A percentile compares a stretch with the other conserved stretches of the same genome.
These are phyloP conservation scores for Aphanomyces stellatus DNA, from an alignment of 352 stramenopile genomes.

Conservation along the genomic window DNA sequence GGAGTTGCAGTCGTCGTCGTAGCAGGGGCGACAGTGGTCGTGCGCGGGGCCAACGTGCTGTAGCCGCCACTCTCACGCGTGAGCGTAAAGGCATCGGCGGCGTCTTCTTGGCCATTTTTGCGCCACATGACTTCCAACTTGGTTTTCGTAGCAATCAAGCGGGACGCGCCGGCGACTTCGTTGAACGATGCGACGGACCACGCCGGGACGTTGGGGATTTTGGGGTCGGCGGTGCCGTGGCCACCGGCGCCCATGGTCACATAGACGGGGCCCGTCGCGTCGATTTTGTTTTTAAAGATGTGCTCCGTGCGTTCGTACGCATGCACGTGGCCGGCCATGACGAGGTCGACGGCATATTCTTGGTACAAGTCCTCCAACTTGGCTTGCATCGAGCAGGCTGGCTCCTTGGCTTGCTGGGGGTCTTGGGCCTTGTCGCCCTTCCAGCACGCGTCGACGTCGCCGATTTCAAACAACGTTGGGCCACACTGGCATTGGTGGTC, in stretches of 20 bases:
- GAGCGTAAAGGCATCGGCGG: no score
- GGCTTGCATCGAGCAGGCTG: conserved; percentile 27
- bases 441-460: conserved; percentile 33
- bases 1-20: no score
- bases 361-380: conserved; percentile 26
- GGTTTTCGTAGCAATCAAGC: no score
- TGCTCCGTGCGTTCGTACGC: conserved; percentile 15
- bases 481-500: conserved; percentile 52
- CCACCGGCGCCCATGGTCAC: background rate
- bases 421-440: conserved; percentile 28
- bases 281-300: conserved; percentile 12
- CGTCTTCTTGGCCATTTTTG: no score
- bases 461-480: conserved; percentile 33
- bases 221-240: no score
- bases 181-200: no score
- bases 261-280: conserved; percentile 19
- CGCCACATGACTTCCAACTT: no score
- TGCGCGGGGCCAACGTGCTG: no score
- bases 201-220: no score
- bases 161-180: no score
- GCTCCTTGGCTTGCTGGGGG: conserved; percentile 27
- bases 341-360: conserved; percentile 18
- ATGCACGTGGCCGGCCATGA: conserved; percentile 28
- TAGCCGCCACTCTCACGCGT: no score
- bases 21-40: no score